Evolutionary conservation across 129 eudicot species (phyloP).

Genomic region (Mikania micrantha): DNA sequence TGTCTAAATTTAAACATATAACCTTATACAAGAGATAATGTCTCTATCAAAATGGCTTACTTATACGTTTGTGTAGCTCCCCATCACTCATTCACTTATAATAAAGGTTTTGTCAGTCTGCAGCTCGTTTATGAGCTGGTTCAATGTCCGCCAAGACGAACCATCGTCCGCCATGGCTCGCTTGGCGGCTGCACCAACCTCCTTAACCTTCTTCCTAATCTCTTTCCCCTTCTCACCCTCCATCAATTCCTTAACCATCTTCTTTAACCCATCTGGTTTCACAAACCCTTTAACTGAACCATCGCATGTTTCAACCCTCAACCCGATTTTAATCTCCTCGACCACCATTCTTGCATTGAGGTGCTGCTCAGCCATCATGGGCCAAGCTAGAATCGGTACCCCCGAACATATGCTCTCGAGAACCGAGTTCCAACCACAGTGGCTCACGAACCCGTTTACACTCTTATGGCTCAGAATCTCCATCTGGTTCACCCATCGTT

Average conservation of each 20-base stretch:
- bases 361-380: slow-evolving; percentile 73
- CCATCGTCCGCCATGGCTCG: slow-evolving; percentile 53
- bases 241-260: slow-evolving; percentile 52
- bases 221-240: slow-evolving; percentile 47
- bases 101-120: neutral
- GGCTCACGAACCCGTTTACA: slow-evolving; percentile 62
- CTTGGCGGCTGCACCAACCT: slow-evolving; percentile 41
- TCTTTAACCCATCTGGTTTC: slow-evolving; percentile 35
- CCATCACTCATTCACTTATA: no score
- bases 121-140: slow-evolving; percentile 41
- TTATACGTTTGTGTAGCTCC: no score
- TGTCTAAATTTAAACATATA: no score
- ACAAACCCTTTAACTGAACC: slow-evolving; percentile 57
- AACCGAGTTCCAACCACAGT: slow-evolving; percentile 81
- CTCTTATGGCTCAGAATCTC: slow-evolving; percentile 44
- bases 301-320: slow-evolving; percentile 44
- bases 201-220: slow-evolving; percentile 40
- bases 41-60: no score
- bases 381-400: slow-evolving; percentile 83
- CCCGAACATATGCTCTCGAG: slow-evolving; percentile 63
- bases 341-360: slow-evolving; percentile 62
- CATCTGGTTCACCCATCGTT: slow-evolving; percentile 60
- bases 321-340: slow-evolving; percentile 64
- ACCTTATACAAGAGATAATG: no score
- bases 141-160: slow-evolving; percentile 50